Percentiles rank a stretch among this genome's conserved stretches.
Evolutionary conservation across 108 stramenopile species (phyloP).

Genomic region (Ochromonas danica): DNA sequence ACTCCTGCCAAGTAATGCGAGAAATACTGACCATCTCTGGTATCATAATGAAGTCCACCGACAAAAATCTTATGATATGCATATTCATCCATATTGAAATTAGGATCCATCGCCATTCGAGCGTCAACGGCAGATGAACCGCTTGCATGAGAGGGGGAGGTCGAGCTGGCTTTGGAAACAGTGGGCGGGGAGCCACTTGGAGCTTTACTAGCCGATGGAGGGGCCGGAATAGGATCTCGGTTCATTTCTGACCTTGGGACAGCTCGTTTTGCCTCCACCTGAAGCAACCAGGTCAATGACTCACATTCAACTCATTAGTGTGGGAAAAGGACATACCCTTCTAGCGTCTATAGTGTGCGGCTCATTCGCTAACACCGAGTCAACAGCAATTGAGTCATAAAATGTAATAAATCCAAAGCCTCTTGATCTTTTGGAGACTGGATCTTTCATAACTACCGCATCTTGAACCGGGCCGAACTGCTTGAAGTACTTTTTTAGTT

Average conservation of each 20-base stretch:
- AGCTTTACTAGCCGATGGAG: no score
- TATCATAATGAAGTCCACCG: slow-evolving; percentile 58
- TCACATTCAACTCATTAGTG: no score
- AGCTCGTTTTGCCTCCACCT: slow-evolving; percentile 59
- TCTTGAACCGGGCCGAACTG: slow-evolving; percentile 39
- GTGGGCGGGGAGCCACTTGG: no score
- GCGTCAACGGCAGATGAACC: not conserved
- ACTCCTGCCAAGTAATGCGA: not conserved
- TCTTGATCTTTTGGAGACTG: slow-evolving; percentile 44
- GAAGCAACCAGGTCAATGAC: not conserved
- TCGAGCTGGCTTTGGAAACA: no score
- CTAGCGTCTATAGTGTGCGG: slow-evolving; percentile 55
- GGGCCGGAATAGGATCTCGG: no score
- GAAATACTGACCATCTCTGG: slow-evolving; percentile 41
- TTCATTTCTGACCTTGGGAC: slow-evolving; percentile 52
- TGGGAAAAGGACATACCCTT: not conserved
- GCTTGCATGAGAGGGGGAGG: not conserved
- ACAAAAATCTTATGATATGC: slow-evolving; percentile 53
- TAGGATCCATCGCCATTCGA: not conserved
- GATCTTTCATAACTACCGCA: slow-evolving; percentile 47
- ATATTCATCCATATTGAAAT: slow-evolving; percentile 21
- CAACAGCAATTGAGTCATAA: slow-evolving; percentile 44
- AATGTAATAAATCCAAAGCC: slow-evolving; percentile 61
- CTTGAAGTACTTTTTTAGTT: slow-evolving; percentile 39
- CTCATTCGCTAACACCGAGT: slow-evolving; percentile 47